These are phyloP conservation scores for Pseudomassariella vexata DNA, from an alignment of 2,329 filamentous ascomycete species.

Conservation along the genomic window DNA sequence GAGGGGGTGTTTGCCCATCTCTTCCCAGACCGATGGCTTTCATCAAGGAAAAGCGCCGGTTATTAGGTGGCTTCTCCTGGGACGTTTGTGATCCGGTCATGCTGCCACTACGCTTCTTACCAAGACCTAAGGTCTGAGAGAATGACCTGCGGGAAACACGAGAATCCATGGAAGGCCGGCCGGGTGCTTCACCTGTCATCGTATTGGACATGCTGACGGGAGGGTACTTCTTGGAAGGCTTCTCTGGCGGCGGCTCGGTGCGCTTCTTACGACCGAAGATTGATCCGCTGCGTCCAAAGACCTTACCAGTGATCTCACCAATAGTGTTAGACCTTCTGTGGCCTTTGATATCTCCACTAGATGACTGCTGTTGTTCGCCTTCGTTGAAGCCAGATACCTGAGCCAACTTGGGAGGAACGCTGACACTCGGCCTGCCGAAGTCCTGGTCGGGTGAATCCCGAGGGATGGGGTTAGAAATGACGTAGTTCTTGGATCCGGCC, in stretches of 20 bases:
- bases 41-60: constrained; percentile 66
- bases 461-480: constrained; percentile 62
- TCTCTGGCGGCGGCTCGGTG: constrained; percentile 32
- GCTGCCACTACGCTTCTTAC: constrained; percentile 66
- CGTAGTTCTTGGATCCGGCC: constrained; percentile 59
- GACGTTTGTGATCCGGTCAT: constrained; percentile 52
- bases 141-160: constrained; percentile 62
- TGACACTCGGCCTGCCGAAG: constrained; percentile 56
- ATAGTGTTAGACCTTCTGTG: constrained; percentile 72
- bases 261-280: constrained; percentile 57
- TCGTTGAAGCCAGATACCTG: constrained; percentile 51
- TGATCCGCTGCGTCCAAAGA: constrained; percentile 79
- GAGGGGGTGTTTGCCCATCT: constrained; percentile 41
- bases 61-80: constrained; percentile 43
- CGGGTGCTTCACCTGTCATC: constrained; percentile 46
- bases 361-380: constrained; percentile 39
- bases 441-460: constrained; percentile 45
- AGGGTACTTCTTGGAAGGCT: constrained; percentile 71
- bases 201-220: constrained; percentile 84
- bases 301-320: constrained; percentile 74
- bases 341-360: constrained; percentile 35
- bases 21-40: constrained; percentile 58
- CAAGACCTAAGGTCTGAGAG: constrained; percentile 51
- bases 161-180: constrained; percentile 66
- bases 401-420: constrained; percentile 53